Evolutionary conservation across 2,329 filamentous ascomycete genomes (phyloP).

Genomic region (Ophiostoma sp.): DNA sequence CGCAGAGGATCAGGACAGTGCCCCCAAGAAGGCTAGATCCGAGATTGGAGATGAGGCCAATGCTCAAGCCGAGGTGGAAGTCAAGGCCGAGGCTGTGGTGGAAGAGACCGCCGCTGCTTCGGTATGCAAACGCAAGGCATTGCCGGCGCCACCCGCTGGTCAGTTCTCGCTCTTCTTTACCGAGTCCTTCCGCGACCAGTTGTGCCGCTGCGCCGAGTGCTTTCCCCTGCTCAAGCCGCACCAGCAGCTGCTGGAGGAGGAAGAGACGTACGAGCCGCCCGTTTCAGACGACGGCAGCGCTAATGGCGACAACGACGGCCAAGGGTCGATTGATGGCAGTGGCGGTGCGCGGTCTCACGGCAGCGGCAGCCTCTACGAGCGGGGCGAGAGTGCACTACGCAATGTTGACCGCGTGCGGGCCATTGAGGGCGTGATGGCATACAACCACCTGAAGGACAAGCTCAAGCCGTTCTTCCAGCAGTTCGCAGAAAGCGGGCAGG

Average conservation of each 20-base stretch:
- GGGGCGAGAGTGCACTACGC: conserved; percentile 84
- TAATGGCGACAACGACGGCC: conserved; percentile 47
- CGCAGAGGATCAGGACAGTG: conserved; percentile 33
- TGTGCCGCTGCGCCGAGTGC: conserved; percentile 81
- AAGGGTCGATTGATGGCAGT: conserved; percentile 46
- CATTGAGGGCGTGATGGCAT: conserved; percentile 96
- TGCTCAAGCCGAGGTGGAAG: conserved; percentile 14
- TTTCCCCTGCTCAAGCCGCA: conserved; percentile 67
- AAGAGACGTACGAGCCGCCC: conserved; percentile 89
- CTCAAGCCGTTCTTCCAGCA: conserved; percentile 92
- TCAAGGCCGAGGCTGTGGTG: conserved; percentile 8
- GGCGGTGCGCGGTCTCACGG: conserved; percentile 54
- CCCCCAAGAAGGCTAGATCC: conserved; percentile 45
- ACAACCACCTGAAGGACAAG: conserved; percentile 92
- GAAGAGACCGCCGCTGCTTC: not conserved
- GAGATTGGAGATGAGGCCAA: conserved; percentile 16
- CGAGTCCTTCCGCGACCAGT: conserved; percentile 68
- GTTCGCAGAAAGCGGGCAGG: conserved; percentile 84
- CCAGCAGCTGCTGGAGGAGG: conserved; percentile 83
- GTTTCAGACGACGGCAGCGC: conserved; percentile 61
- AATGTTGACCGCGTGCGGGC: conserved; percentile 89
- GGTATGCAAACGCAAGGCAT: conserved; percentile 55
- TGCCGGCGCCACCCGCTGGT: conserved; percentile 52
- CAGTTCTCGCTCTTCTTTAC: conserved; percentile 78
- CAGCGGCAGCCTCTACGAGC: conserved; percentile 79